These are phyloP conservation scores for Cystobasidium tubakii DNA, from an alignment of 768 basidiomycete species.

Conservation along the genomic window DNA sequence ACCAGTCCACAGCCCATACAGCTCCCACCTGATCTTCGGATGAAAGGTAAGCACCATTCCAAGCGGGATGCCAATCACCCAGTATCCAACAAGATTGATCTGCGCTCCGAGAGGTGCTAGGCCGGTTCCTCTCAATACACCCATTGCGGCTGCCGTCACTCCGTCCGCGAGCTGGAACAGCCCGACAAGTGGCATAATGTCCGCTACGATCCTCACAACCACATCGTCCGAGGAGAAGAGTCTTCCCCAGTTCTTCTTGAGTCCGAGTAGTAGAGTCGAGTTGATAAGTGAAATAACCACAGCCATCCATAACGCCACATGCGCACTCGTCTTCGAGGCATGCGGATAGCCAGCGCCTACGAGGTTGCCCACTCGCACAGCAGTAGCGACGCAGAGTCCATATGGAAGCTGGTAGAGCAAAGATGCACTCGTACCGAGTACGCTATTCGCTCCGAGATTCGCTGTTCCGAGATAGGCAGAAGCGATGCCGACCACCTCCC, in stretches of 20 bases:
- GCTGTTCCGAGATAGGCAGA: conserved; percentile 54
- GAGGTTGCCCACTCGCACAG: conserved; percentile 59
- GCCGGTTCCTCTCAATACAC: conserved; percentile 66
- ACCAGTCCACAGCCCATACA: conserved; percentile 45
- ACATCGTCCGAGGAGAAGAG: conserved; percentile 67
- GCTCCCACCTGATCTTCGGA: conserved; percentile 37
- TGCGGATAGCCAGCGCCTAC: conserved; percentile 50
- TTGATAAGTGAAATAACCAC: conserved; percentile 63
- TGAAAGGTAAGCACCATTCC: conserved; percentile 41
- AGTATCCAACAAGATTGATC: conserved; percentile 41
- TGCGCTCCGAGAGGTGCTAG: conserved; percentile 36
- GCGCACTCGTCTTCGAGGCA: conserved; percentile 67
- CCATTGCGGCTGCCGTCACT: conserved; percentile 61
- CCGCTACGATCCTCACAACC: conserved; percentile 59
- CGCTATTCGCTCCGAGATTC: conserved; percentile 78
- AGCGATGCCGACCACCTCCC: conserved; percentile 13
- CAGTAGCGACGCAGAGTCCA: conserved; percentile 71
- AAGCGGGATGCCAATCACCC: conserved; percentile 21
- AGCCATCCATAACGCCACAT: conserved; percentile 61
- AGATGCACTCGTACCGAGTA: conserved; percentile 54
- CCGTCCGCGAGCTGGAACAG: conserved; percentile 65
- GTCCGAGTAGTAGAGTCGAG: conserved; percentile 61
- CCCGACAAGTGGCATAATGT: conserved; percentile 65
- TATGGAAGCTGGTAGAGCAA: conserved; percentile 70
- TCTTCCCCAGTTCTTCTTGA: conserved; percentile 59